Conservation (phyloP, 164 flowering plant species). For the Echeveria elegans region DNA sequence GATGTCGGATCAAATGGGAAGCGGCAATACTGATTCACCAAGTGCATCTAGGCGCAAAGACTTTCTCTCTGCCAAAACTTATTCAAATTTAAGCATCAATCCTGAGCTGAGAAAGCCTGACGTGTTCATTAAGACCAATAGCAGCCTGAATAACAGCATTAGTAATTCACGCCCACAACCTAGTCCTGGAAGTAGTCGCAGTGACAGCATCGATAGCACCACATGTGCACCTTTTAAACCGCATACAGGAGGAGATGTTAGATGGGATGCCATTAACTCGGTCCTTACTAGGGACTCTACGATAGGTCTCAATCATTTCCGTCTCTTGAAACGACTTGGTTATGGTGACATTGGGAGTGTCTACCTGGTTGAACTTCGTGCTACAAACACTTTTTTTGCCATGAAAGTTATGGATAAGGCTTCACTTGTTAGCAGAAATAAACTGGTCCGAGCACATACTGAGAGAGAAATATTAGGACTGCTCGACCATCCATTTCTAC, state of each 20-base stretch:
- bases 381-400: not conserved
- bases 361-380: conserved; percentile 2
- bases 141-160: not conserved
- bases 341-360: conserved; percentile 8
- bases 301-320: not conserved
- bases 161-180: not conserved
- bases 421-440: conserved; percentile 4
- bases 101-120: conserved; percentile 1
- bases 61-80: not conserved
- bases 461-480: conserved; percentile 7
- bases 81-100: not conserved
- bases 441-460: conserved; percentile 1
- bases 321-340: conserved; percentile 2
- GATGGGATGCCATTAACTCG: conserved; percentile 1
- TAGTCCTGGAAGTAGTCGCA: not conserved
- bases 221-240: conserved; percentile 2
- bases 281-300: not conserved
- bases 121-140: not conserved
- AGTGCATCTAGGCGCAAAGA: not conserved
- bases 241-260: not conserved
- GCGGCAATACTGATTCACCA: not conserved
- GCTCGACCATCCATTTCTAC: conserved; percentile 1
- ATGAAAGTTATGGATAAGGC: conserved; percentile 6
- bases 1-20: not conserved
- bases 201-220: not conserved